Evolutionary conservation across 2,329 filamentous ascomycete genomes (phyloP), one percentile per base, ranked within the genome.

Genomic region (Allantophomopsis cytisporea): DNA sequence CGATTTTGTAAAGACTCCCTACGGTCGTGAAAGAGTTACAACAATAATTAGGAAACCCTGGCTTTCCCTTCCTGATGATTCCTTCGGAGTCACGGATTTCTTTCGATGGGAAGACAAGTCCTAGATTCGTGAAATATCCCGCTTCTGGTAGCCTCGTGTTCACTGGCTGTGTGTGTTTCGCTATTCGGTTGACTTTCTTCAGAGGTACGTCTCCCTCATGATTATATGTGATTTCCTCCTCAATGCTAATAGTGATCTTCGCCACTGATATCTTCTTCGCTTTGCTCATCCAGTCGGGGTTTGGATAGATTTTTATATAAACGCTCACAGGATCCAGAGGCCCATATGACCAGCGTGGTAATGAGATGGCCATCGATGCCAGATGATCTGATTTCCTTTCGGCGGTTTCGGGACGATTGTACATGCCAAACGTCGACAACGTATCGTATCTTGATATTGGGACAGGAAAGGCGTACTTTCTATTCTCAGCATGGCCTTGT

Each of bases 181-280:
- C 80, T 47, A 98, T 66, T 41, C 80, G 83, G 60, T 94, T 95
- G 49, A 86, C 68, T 60, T 94, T 95, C 48, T 85, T 84, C 23
- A 83, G 83, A 20, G 88, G 87, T 56, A 96, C 91, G 54, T 96
- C 91, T 37, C 91, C 91, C 60, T 96, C 89, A 21, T 91, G 91
- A 49, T 98, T 96, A 62, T 84, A 98, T n/a, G 91, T 93, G 43
- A 96, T 94, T 57, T 96, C 89, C 60, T 98, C 91, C 55, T 96
- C 91, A 50, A 98, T 93, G 11, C 78, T 77, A 33, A 96, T 79
- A 1, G 87, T 94, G 49, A 98, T 91, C 54, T 91, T 91, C 54
- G 88, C 81, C 54, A 98, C 93, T 34, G 85, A 89, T 39, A 96
- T 88, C 55, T 84, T 84, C 57, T 80, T 85, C 36, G 89, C 88